Conservation (phyloP, 2,329 filamentous ascomycete species). For the Penicillium occitanis region DNA sequence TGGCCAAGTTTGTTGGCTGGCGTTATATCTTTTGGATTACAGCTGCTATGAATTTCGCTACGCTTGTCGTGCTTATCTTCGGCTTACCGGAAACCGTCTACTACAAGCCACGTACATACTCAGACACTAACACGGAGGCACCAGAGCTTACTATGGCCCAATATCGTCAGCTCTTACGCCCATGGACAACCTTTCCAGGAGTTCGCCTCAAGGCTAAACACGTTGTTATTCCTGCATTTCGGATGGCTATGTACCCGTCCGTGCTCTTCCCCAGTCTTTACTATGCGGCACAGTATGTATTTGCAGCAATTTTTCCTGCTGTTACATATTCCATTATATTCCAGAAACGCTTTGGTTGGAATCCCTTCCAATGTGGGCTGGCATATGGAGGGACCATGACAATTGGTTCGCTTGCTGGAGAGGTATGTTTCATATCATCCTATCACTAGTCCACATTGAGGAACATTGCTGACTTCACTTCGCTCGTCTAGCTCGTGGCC, state of each 20-base stretch:
- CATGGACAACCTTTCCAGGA: conserved; percentile 13
- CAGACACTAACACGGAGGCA: conserved; percentile 6
- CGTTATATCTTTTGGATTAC: conserved; percentile 16
- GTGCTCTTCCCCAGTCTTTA: not conserved
- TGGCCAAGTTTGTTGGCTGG: conserved; percentile 13
- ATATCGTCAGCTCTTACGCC: conserved; percentile 12
- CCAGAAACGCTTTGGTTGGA: conserved; percentile 31
- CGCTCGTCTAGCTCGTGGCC: not conserved
- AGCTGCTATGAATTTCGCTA: conserved; percentile 15
- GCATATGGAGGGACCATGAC: conserved; percentile 31
- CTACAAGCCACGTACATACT: conserved; percentile 14
- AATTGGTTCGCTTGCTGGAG: conserved; percentile 15
- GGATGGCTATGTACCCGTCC: not conserved
- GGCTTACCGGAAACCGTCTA: conserved; percentile 15
- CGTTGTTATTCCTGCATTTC: not conserved
- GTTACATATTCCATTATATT: conserved; percentile 36
- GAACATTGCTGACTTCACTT: not conserved
- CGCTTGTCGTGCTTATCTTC: conserved; percentile 2
- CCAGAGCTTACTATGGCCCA: conserved; percentile 3
- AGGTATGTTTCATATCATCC: not conserved
- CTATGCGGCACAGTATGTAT: conserved; percentile 27
- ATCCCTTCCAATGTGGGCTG: conserved; percentile 32
- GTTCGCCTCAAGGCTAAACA: conserved; percentile 8
- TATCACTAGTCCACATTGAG: not conserved
- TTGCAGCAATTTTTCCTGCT: conserved; percentile 34